Evolutionary conservation across 306 rosid genomes (phyloP).

Genomic region (Corylus avellana): DNA sequence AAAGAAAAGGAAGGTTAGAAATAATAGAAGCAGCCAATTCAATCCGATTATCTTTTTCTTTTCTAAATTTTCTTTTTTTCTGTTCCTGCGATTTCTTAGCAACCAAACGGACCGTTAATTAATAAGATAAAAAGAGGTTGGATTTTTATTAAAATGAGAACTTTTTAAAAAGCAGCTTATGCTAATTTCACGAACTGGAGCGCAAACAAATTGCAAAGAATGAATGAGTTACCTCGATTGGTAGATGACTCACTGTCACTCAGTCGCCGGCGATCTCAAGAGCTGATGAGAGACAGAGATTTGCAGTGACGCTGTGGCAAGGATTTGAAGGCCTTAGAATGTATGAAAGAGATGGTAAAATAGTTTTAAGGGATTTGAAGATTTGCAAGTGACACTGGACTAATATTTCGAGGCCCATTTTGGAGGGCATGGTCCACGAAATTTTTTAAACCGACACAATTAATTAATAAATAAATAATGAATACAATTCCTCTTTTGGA

Average conservation of each 20-base stretch:
- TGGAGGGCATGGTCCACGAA: no score
- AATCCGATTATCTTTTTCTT: background rate
- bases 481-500: no score
- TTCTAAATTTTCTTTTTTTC: background rate
- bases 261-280: conserved; percentile 31
- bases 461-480: no score
- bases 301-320: background rate
- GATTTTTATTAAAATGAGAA: background rate
- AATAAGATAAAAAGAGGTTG: background rate
- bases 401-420: no score
- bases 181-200: background rate
- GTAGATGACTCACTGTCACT: conserved; percentile 40
- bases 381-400: no score
- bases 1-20: background rate
- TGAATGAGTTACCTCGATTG: background rate
- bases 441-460: no score
- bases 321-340: conserved; percentile 22
- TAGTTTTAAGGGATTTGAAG: no score
- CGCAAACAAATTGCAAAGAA: background rate
- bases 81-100: background rate
- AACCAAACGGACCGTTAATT: background rate
- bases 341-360: background rate
- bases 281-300: background rate
- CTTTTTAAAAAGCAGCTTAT: background rate
- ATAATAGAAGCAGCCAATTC: background rate